Conservation (phyloP, 257 asterid species). For the Penstemon newberryi region DNA sequence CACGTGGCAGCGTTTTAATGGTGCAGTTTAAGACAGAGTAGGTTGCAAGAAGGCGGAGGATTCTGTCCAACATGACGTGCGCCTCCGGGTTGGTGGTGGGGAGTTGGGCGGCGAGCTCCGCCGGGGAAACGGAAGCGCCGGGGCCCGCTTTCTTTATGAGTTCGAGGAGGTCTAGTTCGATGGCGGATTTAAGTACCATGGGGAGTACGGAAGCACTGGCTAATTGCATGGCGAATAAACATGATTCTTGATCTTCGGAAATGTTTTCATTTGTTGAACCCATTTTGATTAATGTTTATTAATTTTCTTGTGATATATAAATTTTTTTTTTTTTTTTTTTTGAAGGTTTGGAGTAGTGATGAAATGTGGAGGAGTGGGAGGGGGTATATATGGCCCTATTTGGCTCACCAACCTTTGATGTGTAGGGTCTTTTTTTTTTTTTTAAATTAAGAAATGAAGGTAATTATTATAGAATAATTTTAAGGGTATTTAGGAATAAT, state of each 20-base stretch:
- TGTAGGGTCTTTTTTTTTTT: too few species aligned
- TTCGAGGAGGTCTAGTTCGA: constrained; percentile 40
- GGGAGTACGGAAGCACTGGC: constrained; percentile 18
- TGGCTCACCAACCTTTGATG: too few species aligned
- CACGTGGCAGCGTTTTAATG: not conserved
- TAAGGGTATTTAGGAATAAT: too few species aligned
- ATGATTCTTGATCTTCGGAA: constrained; percentile 15
- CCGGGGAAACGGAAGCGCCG: constrained; percentile 13
- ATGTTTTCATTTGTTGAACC: too few species aligned
- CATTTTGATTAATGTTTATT: too few species aligned
- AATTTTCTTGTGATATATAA: too few species aligned
- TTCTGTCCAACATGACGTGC: constrained; percentile 32
- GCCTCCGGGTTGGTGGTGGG: constrained; percentile 28
- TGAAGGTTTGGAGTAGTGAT: too few species aligned
- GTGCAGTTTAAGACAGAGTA: constrained; percentile 29
- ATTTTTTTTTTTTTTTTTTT: too few species aligned
- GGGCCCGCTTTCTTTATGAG: constrained; percentile 30
- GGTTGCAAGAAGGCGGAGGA: constrained; percentile 40
- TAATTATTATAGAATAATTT: too few species aligned
- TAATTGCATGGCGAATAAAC: constrained; percentile 24
- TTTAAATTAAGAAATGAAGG: too few species aligned
- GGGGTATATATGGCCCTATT: too few species aligned
- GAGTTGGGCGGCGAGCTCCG: constrained; percentile 33
- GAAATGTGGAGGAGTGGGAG: too few species aligned
- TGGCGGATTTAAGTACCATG: constrained; percentile 28